Conservation (phyloP, 257 asterid species). For the Solanum tarapatanum region DNA sequence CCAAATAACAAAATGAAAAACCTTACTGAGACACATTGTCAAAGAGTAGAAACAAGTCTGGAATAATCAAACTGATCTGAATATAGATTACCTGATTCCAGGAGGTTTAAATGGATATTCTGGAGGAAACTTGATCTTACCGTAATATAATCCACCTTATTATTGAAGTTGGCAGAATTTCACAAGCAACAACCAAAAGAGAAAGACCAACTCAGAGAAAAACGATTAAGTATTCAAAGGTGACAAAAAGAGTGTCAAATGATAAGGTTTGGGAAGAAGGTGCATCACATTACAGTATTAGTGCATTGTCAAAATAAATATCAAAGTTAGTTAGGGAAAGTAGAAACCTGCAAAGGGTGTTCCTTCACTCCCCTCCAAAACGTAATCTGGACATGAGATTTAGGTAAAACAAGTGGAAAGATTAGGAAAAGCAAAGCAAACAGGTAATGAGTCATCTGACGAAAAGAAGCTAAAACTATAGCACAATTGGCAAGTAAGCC, state of each 20-base stretch:
- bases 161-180: neutral
- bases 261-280: neutral
- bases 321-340: neutral
- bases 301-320: neutral
- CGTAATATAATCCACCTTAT: conserved; percentile 90
- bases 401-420: neutral
- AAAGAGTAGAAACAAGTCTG: neutral
- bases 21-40: neutral
- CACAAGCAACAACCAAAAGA: neutral
- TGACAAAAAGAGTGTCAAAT: neutral
- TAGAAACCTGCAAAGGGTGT: conserved; percentile 91
- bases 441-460: conserved; percentile 8
- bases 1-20: neutral
- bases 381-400: conserved; percentile 60
- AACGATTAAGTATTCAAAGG: neutral
- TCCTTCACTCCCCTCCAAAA: conserved; percentile 98
- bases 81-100: conserved; percentile 55
- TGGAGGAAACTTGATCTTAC: conserved; percentile 92
- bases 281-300: neutral
- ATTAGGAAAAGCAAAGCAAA: conserved; percentile 10
- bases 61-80: neutral
- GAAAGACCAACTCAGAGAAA: neutral
- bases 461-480: neutral
- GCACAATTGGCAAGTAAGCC: neutral
- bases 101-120: conserved; percentile 97